Base-by-base conservation (phyloP, 2,329 filamentous ascomycete species). In the Gyromitra esculenta region DNA sequence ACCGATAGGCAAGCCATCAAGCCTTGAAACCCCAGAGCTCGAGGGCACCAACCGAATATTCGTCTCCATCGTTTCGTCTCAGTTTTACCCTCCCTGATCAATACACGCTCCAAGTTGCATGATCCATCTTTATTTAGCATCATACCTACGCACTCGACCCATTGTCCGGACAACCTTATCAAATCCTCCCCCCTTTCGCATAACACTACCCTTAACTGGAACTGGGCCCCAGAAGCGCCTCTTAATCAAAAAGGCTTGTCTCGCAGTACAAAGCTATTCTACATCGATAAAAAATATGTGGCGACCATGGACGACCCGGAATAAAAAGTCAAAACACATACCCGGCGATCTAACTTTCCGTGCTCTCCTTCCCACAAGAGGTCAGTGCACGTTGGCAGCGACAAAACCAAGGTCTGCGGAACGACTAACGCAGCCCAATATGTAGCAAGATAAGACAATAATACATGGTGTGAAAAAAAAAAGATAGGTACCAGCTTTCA, bases 161-260 rank as follows among this genome's bases (percentile, higher is more conserved):
- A 45, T 45, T 11, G 43, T 21, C 52, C 1, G 35, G 48, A 7
- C 48, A 52, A 52, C 48, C 48, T 25, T 52, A 52, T 52, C 48
- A 52, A n/a, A 18, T 52, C 18, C 18, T 21, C 8, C 43, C 15
- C 37, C 21, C 41, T 45, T 21, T 62, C 67, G 56, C 67, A 70
- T 70, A 48, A 31, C 41, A 13, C 11, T 43, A 56, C 39, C 67
- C 13, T 57, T 37, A 57, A 37, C 43, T 15, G 35, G 45, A 70
- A 62, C 56, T 2, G 50, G n/a, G 45, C 15, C 41, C 59, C 43
- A 50, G 43, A 18, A 63, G 15, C 18, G n/a, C 41, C 15, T 64
- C 21, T 71, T 52, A 63, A 71, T 57, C 48, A 54, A 70, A 71
- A 71, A 71, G 57, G 59, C 68, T 71, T 71, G 45, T 71, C 68